Percentiles rank a stretch among this genome's conserved stretches.
Conservation (phyloP, 2,329 filamentous ascomycete species). For the Apiospora saccharicola region DNA sequence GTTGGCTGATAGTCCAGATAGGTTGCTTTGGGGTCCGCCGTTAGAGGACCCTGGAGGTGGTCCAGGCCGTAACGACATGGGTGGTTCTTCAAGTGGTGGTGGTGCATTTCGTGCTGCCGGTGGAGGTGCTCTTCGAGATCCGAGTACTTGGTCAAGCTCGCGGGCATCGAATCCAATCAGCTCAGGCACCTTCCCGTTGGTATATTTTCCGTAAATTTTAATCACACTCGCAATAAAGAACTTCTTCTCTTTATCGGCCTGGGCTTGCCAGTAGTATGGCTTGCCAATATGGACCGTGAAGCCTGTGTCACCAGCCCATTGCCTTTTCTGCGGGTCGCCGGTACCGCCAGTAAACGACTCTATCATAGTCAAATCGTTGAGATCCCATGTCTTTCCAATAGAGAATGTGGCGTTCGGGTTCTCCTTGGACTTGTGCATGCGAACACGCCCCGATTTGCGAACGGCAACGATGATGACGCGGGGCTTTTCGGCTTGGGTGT, state of each 20-base stretch:
- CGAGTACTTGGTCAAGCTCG: constrained; percentile 79
- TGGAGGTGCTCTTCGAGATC: constrained; percentile 56
- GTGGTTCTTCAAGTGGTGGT: constrained; percentile 31
- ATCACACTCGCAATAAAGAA: constrained; percentile 97
- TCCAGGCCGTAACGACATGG: constrained; percentile 36
- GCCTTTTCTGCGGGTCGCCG: constrained; percentile 65
- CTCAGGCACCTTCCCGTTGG: constrained; percentile 80
- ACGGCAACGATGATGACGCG: constrained; percentile 94
- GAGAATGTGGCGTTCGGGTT: constrained; percentile 94
- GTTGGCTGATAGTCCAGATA: constrained; percentile 25
- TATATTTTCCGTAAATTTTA: constrained; percentile 98
- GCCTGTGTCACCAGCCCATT: constrained; percentile 84
- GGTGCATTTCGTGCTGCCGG: constrained; percentile 32
- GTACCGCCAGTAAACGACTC: constrained; percentile 78
- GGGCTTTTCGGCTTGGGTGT: constrained; percentile 80
- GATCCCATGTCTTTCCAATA: constrained; percentile 97
- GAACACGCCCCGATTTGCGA: constrained; percentile 87
- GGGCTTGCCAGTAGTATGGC: constrained; percentile 96
- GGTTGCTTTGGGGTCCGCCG: constrained; percentile 3
- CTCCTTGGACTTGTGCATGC: constrained; percentile 96
- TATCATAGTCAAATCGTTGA: constrained; percentile 86
- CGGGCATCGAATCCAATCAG: constrained; percentile 82
- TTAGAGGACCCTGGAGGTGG: not conserved
- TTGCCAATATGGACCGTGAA: constrained; percentile 91
- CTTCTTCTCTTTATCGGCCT: constrained; percentile 94